Evolutionary conservation across 2,329 filamentous ascomycete genomes (phyloP).

Genomic region (Aureobasidium melanogenum): DNA sequence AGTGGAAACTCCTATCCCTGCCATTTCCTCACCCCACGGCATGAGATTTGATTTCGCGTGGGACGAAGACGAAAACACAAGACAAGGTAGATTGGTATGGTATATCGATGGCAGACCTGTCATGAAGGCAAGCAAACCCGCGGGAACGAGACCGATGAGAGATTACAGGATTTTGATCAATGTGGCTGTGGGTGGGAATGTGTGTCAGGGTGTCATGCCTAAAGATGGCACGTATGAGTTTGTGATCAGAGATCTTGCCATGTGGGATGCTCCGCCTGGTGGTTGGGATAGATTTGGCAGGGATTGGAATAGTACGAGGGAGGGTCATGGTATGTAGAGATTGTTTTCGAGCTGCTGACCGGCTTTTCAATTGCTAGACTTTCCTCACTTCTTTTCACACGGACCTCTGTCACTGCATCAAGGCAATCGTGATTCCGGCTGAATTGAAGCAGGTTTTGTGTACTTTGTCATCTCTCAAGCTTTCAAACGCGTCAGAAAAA

Average conservation of each 20-base stretch:
- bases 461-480: not conserved
- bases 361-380: not conserved
- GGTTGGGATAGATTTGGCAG: slow-evolving; percentile 48
- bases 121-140: slow-evolving; percentile 48
- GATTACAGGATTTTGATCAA: slow-evolving; percentile 51
- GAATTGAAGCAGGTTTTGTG: not conserved
- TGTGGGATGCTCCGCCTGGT: slow-evolving; percentile 45
- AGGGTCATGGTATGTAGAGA: slow-evolving; percentile 15
- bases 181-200: slow-evolving; percentile 54
- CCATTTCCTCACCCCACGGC: slow-evolving; percentile 36
- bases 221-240: slow-evolving; percentile 48
- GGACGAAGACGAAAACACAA: slow-evolving; percentile 38
- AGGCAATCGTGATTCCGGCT: not conserved
- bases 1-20: slow-evolving; percentile 40
- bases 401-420: not conserved
- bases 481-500: not conserved
- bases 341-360: not conserved
- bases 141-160: slow-evolving; percentile 45
- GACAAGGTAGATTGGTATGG: slow-evolving; percentile 45
- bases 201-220: slow-evolving; percentile 45
- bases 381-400: not conserved
- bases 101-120: slow-evolving; percentile 50
- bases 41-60: slow-evolving; percentile 50
- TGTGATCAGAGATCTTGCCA: slow-evolving; percentile 43
- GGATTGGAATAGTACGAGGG: slow-evolving; percentile 35